phyloP scores from a whole-genome alignment of 305 asterid genomes.

The Salvia sclarea region DNA sequence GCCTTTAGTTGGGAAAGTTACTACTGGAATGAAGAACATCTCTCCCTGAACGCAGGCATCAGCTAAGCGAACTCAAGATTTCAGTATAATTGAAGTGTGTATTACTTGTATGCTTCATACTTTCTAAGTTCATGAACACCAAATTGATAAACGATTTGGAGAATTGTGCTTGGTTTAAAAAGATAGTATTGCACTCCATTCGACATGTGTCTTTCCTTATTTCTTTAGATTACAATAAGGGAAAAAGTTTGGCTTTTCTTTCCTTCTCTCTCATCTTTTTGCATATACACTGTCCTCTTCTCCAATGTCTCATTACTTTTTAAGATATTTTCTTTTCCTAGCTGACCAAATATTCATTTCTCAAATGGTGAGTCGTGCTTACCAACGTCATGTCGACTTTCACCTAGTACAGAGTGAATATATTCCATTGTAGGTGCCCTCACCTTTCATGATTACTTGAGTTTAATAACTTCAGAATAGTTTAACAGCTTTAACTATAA shows the following conservation, averaged over 20 bases:
- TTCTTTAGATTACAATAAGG: constrained; percentile 2
- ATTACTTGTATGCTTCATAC: neutral
- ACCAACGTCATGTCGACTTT: neutral
- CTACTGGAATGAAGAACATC: neutral
- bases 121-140: neutral
- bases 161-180: constrained; percentile 1
- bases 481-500: neutral
- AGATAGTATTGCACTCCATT: constrained; percentile 2
- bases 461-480: neutral
- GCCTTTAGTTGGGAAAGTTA: neutral
- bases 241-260: constrained; percentile 14
- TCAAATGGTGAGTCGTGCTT: constrained; percentile 7
- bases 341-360: neutral
- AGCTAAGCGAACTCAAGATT: constrained; percentile 2
- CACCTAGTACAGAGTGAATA: neutral
- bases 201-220: no score
- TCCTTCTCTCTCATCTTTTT: neutral
- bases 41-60: neutral
- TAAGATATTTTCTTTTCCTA: neutral
- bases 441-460: neutral
- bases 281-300: neutral
- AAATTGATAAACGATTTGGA: neutral
- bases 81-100: constrained; percentile 1
- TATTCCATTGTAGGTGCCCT: constrained; percentile 2
- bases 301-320: neutral